Base-by-base conservation (phyloP, 768 basidiomycete genomes). In the Clitopilus hobsonii region DNA sequence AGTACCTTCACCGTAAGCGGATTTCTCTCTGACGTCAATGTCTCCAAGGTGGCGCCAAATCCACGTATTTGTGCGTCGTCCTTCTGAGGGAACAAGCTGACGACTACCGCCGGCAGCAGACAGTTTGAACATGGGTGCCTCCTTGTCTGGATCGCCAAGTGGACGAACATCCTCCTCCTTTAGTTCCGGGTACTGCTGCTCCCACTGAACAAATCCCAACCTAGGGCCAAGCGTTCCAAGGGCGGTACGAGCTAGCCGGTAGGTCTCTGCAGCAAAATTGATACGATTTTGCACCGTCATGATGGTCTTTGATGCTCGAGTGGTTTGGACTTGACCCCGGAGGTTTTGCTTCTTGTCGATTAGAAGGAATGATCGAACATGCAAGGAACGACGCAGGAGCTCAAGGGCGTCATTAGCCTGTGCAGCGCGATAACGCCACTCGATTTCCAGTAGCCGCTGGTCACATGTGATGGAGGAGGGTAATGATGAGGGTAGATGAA, bases 341-440 rank as follows among this genome's bases (percentile, higher is more conserved):
- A 45, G 47, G 32, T 49, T 55, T 18, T 18, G 38, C 22, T 59
- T 50, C 28, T 57, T 61, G 52, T 54, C 56, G 5, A 28, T 32
- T 25, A 7, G 53, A 6, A 61, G 54, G 30, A 58, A 52, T 0
- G 51, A 54, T 1, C 30, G 48, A 3, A 57, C 16, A 30, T 54
- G 60, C 0, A 59, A 52, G 6, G 52, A 36, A 14, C 24, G 41
- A 18, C 58, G 30, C 14, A 59, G 36, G 13, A 30, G 30, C 16
- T 61, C 56, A 1, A 59, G 49, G 26, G 55, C 55, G 24, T 61
- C 53, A 18, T 57, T 56, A 16, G 58, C 60, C 23, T 61, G 58
- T 13, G 50, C 54, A 6, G 30, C 18, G 13, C 49, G 49, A 10
- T 59, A 51, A 14, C 54, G 29, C 55, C 56, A 61, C 38, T 61